Evolutionary conservation across 2,329 filamentous ascomycete species (phyloP).

Genomic region (Trichothecium roseum): DNA sequence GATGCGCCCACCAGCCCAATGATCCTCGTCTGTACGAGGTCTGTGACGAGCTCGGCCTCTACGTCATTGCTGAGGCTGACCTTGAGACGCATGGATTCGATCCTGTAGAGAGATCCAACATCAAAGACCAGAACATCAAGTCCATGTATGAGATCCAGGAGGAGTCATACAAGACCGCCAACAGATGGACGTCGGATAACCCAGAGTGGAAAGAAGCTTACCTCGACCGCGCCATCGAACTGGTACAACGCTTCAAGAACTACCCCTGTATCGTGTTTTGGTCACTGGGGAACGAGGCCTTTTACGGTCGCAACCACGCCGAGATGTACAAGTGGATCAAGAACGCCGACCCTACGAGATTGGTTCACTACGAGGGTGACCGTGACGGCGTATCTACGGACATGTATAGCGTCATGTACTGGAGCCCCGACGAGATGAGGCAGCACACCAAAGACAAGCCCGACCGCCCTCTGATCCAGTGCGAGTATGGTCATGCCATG

Average conservation of each 20-base stretch:
- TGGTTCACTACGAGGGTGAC: constrained; percentile 60
- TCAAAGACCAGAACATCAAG: constrained; percentile 6
- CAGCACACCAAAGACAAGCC: constrained; percentile 32
- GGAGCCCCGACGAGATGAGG: constrained; percentile 39
- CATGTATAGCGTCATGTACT: constrained; percentile 61
- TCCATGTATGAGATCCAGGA: constrained; percentile 35
- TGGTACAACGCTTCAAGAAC: constrained; percentile 61
- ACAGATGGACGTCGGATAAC: constrained; percentile 49
- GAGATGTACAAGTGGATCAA: constrained; percentile 58
- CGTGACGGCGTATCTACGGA: constrained; percentile 47
- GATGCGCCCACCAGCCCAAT: constrained; percentile 59
- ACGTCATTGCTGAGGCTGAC: constrained; percentile 43
- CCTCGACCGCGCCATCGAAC: constrained; percentile 47
- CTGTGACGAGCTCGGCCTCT: constrained; percentile 56
- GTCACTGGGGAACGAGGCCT: constrained; percentile 65
- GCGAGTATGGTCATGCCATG: constrained; percentile 56
- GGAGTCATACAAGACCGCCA: constrained; percentile 13
- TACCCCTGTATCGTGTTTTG: constrained; percentile 62
- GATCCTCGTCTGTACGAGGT: constrained; percentile 49
- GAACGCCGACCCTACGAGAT: constrained; percentile 42
- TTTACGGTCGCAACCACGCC: constrained; percentile 57
- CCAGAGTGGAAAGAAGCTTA: constrained; percentile 53
- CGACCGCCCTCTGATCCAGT: constrained; percentile 48
- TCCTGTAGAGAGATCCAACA: constrained; percentile 24
- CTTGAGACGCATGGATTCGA: constrained; percentile 45